These are phyloP conservation scores for Phytophthora aleatoria DNA, from an alignment of 352 stramenopile genomes.

Conservation along the genomic window DNA sequence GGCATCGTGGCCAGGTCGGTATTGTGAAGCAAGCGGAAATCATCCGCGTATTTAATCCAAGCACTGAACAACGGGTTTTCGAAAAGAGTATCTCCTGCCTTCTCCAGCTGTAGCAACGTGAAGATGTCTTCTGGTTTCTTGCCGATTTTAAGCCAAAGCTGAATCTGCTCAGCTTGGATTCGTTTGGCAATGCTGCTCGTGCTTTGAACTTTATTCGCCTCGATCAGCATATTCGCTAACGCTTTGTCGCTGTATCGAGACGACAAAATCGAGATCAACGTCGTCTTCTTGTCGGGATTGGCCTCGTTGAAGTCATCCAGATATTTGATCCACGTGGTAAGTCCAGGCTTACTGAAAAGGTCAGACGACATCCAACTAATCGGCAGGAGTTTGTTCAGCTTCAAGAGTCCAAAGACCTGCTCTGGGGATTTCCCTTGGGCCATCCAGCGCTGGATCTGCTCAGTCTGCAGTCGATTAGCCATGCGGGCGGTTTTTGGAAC, in stretches of 20 bases:
- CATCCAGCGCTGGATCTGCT: conserved; percentile 18
- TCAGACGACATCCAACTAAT: conserved; percentile 4
- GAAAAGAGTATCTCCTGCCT: conserved; percentile 11
- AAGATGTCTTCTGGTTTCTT: conserved; percentile 4
- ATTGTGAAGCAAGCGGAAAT: conserved; percentile 5
- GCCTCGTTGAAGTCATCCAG: conserved; percentile 14
- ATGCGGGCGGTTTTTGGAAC: neutral
- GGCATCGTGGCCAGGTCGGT: neutral
- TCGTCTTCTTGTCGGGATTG: conserved; percentile 12
- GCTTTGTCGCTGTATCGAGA: conserved; percentile 14
- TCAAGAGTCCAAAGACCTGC: conserved; percentile 4
- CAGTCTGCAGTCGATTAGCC: conserved; percentile 7
- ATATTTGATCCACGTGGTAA: conserved; percentile 14
- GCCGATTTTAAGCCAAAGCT: neutral
- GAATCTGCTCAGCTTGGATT: conserved; percentile 7
- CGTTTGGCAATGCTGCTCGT: conserved; percentile 6
- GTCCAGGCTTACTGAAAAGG: conserved; percentile 10
- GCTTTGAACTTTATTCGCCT: neutral
- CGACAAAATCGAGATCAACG: conserved; percentile 2
- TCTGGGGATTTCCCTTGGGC: conserved; percentile 3
- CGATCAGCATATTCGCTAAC: conserved; percentile 15
- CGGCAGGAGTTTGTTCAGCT: conserved; percentile 7
- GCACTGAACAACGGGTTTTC: conserved; percentile 4
- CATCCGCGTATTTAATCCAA: conserved; percentile 21
- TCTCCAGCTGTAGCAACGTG: conserved; percentile 4